A percentile compares a stretch with the other conserved stretches of the same genome.
phyloP scores from a whole-genome alignment of 495 filamentous ascomycete genomes.

The Neurospora hispaniola region DNA sequence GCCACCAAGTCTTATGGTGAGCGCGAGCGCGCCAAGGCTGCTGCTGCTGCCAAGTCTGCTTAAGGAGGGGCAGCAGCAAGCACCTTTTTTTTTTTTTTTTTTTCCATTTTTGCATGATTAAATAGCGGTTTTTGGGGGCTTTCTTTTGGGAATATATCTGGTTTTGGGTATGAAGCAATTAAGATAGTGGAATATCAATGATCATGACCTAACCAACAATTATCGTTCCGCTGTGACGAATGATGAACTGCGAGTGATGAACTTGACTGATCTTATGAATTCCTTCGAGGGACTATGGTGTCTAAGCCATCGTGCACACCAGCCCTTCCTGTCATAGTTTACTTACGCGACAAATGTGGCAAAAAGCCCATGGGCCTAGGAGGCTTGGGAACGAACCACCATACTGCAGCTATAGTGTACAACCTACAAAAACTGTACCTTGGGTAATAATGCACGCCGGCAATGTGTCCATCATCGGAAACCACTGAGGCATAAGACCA shows the following conservation, averaged over 20 bases:
- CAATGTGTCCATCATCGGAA: neutral
- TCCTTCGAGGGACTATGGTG: too few species aligned
- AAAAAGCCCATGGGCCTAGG: neutral
- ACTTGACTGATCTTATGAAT: neutral
- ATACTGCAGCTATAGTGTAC: neutral
- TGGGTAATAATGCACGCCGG: neutral
- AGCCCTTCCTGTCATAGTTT: too few species aligned
- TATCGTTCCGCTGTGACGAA: neutral
- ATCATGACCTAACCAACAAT: neutral
- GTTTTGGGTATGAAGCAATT: neutral
- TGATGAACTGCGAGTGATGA: neutral
- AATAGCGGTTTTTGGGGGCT: neutral
- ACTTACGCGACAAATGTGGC: too few species aligned
- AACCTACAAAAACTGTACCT: neutral
- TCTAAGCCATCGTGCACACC: neutral
- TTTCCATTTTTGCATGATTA: neutral
- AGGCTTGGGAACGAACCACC: neutral
- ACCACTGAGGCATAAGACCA: neutral
- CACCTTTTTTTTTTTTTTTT: neutral
- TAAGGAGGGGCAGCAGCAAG: neutral
- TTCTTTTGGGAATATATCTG: neutral
- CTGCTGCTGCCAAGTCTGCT: neutral
- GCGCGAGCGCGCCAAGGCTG: slow-evolving; percentile 32
- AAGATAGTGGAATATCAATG: neutral
- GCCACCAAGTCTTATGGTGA: slow-evolving; percentile 93